Evolutionary conservation across 2,329 filamentous ascomycete genomes (phyloP).

Genomic region (Rugonectria rugulosa): DNA sequence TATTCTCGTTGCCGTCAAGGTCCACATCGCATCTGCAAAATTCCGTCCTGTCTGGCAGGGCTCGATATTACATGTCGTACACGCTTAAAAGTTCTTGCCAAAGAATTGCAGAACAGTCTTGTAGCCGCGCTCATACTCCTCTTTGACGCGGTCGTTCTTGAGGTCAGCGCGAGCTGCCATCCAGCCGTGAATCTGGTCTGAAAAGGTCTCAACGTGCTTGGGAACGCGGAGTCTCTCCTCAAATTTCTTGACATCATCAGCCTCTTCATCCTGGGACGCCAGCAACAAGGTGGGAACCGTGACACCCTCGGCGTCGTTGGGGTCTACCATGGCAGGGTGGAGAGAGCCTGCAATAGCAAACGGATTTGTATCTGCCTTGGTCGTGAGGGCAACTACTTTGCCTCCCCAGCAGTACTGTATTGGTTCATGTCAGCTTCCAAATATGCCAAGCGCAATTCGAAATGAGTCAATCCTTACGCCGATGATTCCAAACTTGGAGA

Average conservation of each 20-base stretch:
- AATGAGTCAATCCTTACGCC: too few relatives aligned
- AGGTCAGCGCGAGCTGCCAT: conserved; percentile 73
- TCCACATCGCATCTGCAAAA: conserved; percentile 14
- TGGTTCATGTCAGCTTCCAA: too few relatives aligned
- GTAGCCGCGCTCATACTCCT: conserved; percentile 70
- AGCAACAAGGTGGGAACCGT: conserved; percentile 69
- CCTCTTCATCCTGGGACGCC: conserved; percentile 70
- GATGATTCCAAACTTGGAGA: conserved; percentile 67
- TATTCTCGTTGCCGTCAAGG: neutral
- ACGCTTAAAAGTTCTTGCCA: conserved; percentile 56
- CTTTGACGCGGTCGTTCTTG: conserved; percentile 61
- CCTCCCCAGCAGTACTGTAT: conserved; percentile 78
- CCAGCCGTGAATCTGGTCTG: conserved; percentile 75
- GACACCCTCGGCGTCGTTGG: conserved; percentile 65
- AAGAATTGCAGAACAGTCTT: conserved; percentile 67
- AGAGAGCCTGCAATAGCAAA: conserved; percentile 62
- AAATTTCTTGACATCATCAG: conserved; percentile 63
- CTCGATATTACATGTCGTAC: too few relatives aligned
- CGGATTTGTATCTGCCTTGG: conserved; percentile 58
- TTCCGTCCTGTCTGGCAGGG: neutral
- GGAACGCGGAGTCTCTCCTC: conserved; percentile 59
- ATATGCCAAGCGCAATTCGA: too few relatives aligned
- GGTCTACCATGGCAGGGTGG: conserved; percentile 71
- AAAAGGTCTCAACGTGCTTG: conserved; percentile 71
- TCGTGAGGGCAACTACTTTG: conserved; percentile 65